These are phyloP conservation scores for Fusarium lateritium DNA, from an alignment of 2,329 filamentous ascomycete genomes.

Conservation along the genomic window DNA sequence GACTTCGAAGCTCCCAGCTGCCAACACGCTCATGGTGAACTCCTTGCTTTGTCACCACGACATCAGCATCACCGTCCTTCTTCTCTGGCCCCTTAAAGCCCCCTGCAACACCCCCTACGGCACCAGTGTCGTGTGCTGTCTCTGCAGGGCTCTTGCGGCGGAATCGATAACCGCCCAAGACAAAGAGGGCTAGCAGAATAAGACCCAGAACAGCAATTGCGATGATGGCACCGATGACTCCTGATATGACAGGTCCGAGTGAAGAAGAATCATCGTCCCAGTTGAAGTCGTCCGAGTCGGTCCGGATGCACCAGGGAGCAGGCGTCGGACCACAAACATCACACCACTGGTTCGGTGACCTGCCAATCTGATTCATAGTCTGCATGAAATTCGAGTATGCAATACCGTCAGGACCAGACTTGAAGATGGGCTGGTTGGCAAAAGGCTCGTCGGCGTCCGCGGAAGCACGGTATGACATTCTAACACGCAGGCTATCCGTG, in stretches of 20 bases:
- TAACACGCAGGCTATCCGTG: conserved; percentile 62
- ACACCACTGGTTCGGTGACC: conserved; percentile 61
- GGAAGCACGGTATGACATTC: conserved; percentile 70
- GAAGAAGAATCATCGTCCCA: conserved; percentile 1
- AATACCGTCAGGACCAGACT: conserved; percentile 55
- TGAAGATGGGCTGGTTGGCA: conserved; percentile 59
- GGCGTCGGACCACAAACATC: conserved; percentile 54
- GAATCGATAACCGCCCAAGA: conserved; percentile 55
- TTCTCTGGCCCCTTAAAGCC: conserved; percentile 64
- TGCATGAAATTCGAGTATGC: conserved; percentile 57
- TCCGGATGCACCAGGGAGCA: conserved; percentile 57
- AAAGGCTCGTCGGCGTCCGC: conserved; percentile 56
- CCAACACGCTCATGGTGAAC: conserved; percentile 62
- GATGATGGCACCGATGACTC: conserved; percentile 62
- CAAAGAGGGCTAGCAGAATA: conserved; percentile 51
- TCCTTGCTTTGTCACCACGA: conserved; percentile 58
- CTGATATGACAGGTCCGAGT: conserved; percentile 59
- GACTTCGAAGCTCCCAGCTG: conserved; percentile 63
- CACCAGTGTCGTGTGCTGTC: conserved; percentile 7
- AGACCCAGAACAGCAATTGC: conserved; percentile 56
- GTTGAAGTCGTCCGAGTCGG: background rate
- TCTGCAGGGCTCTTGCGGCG: conserved; percentile 35
- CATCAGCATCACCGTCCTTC: conserved; percentile 60
- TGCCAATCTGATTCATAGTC: conserved; percentile 55
- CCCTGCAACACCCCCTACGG: conserved; percentile 52